Base-by-base conservation (phyloP, 164 flowering plant species). In the Protea cynaroides region DNA sequence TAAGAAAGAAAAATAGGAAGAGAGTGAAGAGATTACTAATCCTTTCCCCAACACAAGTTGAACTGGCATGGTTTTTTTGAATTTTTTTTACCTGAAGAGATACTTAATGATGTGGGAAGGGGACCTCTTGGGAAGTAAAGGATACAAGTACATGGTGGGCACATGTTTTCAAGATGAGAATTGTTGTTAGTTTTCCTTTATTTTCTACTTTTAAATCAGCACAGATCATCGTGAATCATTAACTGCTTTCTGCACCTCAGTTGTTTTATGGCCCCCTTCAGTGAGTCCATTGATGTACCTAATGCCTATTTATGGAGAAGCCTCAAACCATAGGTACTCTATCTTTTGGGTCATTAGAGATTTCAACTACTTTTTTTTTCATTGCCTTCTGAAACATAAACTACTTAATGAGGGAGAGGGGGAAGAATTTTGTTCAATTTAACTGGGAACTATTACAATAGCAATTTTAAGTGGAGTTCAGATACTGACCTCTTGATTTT, bases 321-420 rank as follows among this genome's bases (percentile, higher is more conserved):
- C 99, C 64, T 95, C 99, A 59, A 95, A 95, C 69, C 99, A 95
- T 75, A 95, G 99, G 99, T 90, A 76, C 69, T 72, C 52, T 63
- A 25, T 47, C 54, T 65, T 22, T 14, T 25, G 15, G 12, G 37
- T 55, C 25, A 25, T 34, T 18, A 65, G 34, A 19, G 25, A 29
- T 23, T 34, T 49, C 21, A 23, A 14, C 54, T 40, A 67, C 65
- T 65, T 7, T n/a, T 13, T 34, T 8, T n/a, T 43, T 19, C 8
- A n/a, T 14, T 14, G 14, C 37, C 34, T 46, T 18, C 25, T 15
- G 25, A 25, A 56, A 0, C 1, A 13, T 15, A 25, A 25, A 25
- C 17, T 13, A 15, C 58, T 25, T 56, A 56, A 25, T 8, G 37
- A 43, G 38, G n/a, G 15, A 56, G 40, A 64, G 5, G 34, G 34